phyloP scores from a whole-genome alignment of 2,329 filamentous ascomycete genomes.

The Lecanosticta acicola region DNA sequence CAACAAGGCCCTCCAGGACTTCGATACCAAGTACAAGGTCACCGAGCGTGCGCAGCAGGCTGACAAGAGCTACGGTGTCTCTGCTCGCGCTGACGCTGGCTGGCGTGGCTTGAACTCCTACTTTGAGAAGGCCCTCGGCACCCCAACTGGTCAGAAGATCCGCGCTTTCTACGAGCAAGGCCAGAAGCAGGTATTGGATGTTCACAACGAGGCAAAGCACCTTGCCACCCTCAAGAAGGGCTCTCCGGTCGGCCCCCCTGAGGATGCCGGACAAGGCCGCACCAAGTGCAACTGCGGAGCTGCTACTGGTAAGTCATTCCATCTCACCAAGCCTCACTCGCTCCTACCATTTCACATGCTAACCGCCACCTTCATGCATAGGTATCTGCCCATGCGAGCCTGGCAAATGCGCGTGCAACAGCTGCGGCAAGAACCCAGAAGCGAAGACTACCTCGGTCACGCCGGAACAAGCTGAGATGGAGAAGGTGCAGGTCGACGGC shows the following conservation, averaged over 20 bases:
- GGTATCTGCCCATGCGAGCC: conserved; percentile 38
- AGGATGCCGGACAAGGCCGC: conserved; percentile 35
- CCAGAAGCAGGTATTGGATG: conserved; percentile 85
- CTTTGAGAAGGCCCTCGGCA: conserved; percentile 87
- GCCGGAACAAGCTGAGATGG: conserved; percentile 34
- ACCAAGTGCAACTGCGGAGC: conserved; percentile 44
- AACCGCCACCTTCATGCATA: not conserved
- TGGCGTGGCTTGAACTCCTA: conserved; percentile 72
- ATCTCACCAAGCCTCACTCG: no score
- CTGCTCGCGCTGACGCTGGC: conserved; percentile 61
- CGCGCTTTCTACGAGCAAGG: conserved; percentile 81
- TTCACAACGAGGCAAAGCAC: conserved; percentile 83
- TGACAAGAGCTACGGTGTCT: conserved; percentile 79
- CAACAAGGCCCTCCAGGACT: conserved; percentile 65
- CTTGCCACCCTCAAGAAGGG: conserved; percentile 79
- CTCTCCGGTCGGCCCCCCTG: conserved; percentile 37
- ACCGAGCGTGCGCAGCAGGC: conserved; percentile 77
- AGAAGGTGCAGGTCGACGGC: conserved; percentile 47
- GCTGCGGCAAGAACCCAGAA: conserved; percentile 45
- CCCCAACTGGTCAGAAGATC: conserved; percentile 81
- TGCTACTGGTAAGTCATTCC: conserved; percentile 35
- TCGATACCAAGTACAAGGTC: conserved; percentile 83
- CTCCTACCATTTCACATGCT: not conserved
- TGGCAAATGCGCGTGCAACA: conserved; percentile 43
- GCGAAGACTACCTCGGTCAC: conserved; percentile 20